A percentile compares a stretch with the other conserved stretches of the same genome.
Evolutionary conservation across 352 stramenopile species (phyloP).

Genomic region (Phytophthora citricola): DNA sequence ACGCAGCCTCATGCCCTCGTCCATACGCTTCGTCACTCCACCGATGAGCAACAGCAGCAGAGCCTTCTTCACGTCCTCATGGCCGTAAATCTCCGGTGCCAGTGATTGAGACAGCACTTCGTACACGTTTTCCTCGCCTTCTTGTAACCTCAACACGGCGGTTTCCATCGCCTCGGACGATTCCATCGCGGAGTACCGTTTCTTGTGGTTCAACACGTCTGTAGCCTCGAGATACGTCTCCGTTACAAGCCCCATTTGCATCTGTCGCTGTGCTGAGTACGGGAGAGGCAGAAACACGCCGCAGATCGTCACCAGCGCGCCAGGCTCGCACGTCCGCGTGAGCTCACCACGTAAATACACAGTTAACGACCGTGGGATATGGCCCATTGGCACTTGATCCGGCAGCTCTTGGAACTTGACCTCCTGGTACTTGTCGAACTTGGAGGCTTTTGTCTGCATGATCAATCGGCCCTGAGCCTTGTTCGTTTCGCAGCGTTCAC

Average conservation of each 20-base stretch:
- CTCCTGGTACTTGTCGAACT: constrained; percentile 99
- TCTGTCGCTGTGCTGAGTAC: constrained; percentile 93
- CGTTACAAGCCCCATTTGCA: constrained; percentile 97
- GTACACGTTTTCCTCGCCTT: constrained; percentile 87
- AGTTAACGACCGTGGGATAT: constrained; percentile 95
- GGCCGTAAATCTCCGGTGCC: constrained; percentile 99
- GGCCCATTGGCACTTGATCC: constrained; percentile 97
- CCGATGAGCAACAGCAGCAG: constrained; percentile 98
- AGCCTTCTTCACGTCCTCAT: constrained; percentile 99
- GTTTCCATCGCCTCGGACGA: constrained; percentile 87
- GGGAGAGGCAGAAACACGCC: constrained; percentile 96
- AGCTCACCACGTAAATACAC: constrained; percentile 94
- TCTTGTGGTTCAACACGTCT: constrained; percentile 97
- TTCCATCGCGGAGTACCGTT: constrained; percentile 95
- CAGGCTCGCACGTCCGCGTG: constrained; percentile 93
- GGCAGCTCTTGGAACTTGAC: constrained; percentile 96
- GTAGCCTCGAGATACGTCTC: constrained; percentile 98
- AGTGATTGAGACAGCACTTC: constrained; percentile 95
- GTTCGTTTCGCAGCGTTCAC: constrained; percentile 88
- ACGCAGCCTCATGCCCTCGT: constrained; percentile 96
- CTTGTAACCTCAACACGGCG: constrained; percentile 71
- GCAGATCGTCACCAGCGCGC: constrained; percentile 97
- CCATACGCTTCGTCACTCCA: constrained; percentile 90
- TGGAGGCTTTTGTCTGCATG: constrained; percentile 97
- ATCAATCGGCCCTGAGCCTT: constrained; percentile 84